Evolutionary conservation across 225 moss, liverwort and hornwort genomes (phyloP), one percentile per base, ranked within the genome.

Genomic region (Pseudoscleropodium purum): DNA sequence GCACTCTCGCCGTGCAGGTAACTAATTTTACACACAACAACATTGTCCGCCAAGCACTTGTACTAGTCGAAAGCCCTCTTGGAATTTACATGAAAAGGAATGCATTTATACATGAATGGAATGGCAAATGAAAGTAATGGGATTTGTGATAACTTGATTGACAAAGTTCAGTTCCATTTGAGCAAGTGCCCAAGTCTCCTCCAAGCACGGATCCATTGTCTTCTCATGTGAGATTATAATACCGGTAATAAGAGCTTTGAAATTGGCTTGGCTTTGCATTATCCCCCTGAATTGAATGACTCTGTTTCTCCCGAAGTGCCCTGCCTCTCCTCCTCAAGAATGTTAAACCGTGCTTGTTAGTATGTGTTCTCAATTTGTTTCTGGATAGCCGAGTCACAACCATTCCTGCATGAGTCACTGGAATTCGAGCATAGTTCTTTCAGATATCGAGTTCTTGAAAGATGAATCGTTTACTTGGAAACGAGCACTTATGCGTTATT

Each of bases 1-100:
- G 95, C 70, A 90, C 93, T 60, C 91, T 94, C 79, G 95, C 93
- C 18, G 93, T 96, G 41, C 98, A 96, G 94, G 96, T 97, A 68
- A n/a, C 27, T 9, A 6, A 54, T n/a, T n/a, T n/a, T 19, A 14
- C 47, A 25, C 36, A 36, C 6, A 21, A 24, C 33, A 33, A 21
- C 21, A 5, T 33, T 17, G 41, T 30, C 10, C 31, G 20, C 62
- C 60, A 21, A 33, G 33, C 31, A 21, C 30, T 82, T 6, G 21
- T 23, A 74, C 10, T 10, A 66, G 5, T 49, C 10, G 34, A 25
- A 24, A 73, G 25, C 10, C 27, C 20, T 51, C 63, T 87, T 26
- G 37, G 65, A 78, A 68, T 81, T 26, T 4, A 57, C 45, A 70
- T 61, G 30, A 60, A n/a, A 82, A 45, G 19, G 37, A 47, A 36